These are phyloP conservation scores for Penicillium brasilianum DNA, from an alignment of 2,329 filamentous ascomycete genomes.

Conservation along the genomic window DNA sequence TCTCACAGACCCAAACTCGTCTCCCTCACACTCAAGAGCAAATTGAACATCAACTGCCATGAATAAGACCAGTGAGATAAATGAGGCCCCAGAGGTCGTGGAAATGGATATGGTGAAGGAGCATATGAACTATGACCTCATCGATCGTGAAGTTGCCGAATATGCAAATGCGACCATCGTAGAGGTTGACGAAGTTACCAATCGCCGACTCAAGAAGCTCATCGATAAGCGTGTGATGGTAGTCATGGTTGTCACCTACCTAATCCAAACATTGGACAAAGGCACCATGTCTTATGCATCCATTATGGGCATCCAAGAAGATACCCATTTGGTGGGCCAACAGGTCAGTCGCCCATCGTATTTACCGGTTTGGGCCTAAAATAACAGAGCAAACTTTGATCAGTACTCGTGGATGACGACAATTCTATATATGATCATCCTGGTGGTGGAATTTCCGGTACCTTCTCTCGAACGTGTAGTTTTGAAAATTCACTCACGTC, in stretches of 20 bases:
- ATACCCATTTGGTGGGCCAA: conserved; percentile 19
- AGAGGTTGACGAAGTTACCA: conserved; percentile 20
- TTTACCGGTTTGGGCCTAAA: not conserved
- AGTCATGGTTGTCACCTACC: conserved; percentile 23
- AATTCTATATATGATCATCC: conserved; percentile 2
- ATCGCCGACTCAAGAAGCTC: conserved; percentile 19
- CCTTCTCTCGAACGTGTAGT: not conserved
- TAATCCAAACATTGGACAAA: conserved; percentile 23
- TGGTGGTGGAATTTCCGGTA: conserved; percentile 5
- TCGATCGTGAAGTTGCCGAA: conserved; percentile 5
- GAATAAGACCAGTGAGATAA: not conserved
- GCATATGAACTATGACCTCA: conserved; percentile 2
- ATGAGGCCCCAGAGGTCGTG: conserved; percentile 3
- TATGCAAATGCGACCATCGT: conserved; percentile 6
- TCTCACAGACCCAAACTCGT: not conserved
- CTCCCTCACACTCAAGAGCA: not conserved
- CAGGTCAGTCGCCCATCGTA: conserved; percentile 12
- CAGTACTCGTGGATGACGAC: conserved; percentile 7
- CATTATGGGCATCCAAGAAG: conserved; percentile 23
- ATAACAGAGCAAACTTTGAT: not conserved
- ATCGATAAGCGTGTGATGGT: conserved; percentile 22
- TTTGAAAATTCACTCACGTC: not conserved
- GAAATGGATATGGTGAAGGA: conserved; percentile 5
- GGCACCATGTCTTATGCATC: conserved; percentile 25
- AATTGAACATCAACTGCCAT: not conserved